Evolutionary conservation across 257 asterid genomes (phyloP).

Genomic region (Thymus quinquecostatus): DNA sequence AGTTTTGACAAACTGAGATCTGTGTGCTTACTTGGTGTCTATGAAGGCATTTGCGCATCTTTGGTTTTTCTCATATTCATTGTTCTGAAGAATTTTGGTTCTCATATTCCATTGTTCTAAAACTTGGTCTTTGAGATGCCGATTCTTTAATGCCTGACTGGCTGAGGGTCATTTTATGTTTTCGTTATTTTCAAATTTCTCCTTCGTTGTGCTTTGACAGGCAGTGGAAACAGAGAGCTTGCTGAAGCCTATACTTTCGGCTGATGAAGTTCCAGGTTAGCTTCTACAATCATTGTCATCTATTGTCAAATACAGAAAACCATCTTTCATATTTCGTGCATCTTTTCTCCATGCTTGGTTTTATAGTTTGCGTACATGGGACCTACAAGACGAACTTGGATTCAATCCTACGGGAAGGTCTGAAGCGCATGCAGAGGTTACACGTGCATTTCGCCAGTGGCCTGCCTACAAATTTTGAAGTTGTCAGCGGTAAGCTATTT

Average conservation of each 20-base stretch:
- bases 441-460: conserved; percentile 96
- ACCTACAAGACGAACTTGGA: conserved; percentile 79
- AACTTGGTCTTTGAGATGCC: not conserved
- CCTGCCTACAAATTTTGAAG: conserved; percentile 83
- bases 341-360: conserved; percentile 23
- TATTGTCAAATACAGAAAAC: conserved; percentile 4
- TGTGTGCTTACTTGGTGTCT: not conserved
- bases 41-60: not conserved
- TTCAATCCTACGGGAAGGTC: conserved; percentile 76
- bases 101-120: not conserved
- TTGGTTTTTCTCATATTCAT: not conserved
- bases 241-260: conserved; percentile 73
- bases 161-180: conserved; percentile 1
- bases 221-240: conserved; percentile 83
- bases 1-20: not conserved
- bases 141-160: not conserved
- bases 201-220: conserved; percentile 46
- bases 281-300: conserved; percentile 6
- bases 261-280: conserved; percentile 78
- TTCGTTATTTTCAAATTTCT: not conserved
- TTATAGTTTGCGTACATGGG: conserved; percentile 87
- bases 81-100: not conserved
- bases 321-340: not conserved
- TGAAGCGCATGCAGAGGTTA: conserved; percentile 87
- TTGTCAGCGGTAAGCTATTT: conserved; percentile 75